Evolutionary conservation across 139 green algal genomes (phyloP).

Genomic region (Eudorina sp.): DNA sequence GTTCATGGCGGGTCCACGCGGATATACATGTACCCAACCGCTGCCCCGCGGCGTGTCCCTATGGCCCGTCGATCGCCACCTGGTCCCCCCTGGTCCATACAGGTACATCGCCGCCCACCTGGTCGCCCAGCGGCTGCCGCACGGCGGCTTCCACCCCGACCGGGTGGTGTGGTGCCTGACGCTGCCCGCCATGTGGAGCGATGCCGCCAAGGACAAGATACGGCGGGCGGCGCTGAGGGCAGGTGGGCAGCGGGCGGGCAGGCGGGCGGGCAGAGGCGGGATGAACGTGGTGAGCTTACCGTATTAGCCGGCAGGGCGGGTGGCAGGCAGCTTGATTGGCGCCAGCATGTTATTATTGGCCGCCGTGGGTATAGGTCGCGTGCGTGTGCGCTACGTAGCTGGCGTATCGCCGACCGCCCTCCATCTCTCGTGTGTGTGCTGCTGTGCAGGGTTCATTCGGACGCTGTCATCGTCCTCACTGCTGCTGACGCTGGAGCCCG

Average conservation of each 20-base stretch:
- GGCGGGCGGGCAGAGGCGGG: too few relatives aligned
- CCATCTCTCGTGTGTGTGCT: background rate
- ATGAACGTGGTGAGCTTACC: too few relatives aligned
- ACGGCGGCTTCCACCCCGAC: background rate
- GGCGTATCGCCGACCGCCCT: background rate
- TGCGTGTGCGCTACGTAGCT: too few relatives aligned
- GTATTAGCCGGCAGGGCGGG: too few relatives aligned
- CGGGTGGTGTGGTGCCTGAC: constrained; percentile 48
- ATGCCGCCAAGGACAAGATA: constrained; percentile 31
- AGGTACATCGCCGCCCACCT: background rate
- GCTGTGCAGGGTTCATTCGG: background rate
- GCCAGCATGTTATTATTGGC: too few relatives aligned
- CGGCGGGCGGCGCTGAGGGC: background rate
- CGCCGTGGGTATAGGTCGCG: too few relatives aligned
- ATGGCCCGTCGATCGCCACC: too few relatives aligned
- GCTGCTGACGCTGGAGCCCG: constrained; percentile 19
- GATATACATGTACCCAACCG: too few relatives aligned
- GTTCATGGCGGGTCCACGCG: too few relatives aligned
- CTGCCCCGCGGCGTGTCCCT: too few relatives aligned
- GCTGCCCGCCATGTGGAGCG: constrained; percentile 47
- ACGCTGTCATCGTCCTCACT: background rate
- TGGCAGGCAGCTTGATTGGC: too few relatives aligned
- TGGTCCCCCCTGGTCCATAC: background rate
- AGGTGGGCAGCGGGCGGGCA: background rate
- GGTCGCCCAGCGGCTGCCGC: background rate